These are phyloP conservation scores for Termitomyces eurrhizus DNA, from an alignment of 768 basidiomycete genomes.

Conservation along the genomic window DNA sequence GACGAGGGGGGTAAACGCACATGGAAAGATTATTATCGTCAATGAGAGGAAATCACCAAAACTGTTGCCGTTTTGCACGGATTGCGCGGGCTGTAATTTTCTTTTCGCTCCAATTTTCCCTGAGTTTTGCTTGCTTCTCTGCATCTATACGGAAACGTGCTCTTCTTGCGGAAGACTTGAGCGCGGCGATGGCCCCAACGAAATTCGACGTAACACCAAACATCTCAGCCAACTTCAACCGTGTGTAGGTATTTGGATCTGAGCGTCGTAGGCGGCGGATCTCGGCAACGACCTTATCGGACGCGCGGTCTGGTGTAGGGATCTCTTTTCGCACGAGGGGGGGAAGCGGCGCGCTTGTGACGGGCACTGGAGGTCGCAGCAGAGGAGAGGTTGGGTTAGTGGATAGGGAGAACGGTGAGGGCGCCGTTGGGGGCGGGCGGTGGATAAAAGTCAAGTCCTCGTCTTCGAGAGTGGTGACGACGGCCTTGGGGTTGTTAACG, in stretches of 20 bases:
- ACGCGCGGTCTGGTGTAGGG: slow-evolving; percentile 34
- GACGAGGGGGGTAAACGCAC: slow-evolving; percentile 1
- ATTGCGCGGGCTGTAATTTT: slow-evolving; percentile 61
- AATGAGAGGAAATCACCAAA: slow-evolving; percentile 51
- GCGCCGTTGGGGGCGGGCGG: slow-evolving; percentile 77
- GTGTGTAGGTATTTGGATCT: slow-evolving; percentile 58
- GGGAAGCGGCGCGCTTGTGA: slow-evolving; percentile 33
- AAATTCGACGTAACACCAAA: slow-evolving; percentile 72
- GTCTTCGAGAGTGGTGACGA: slow-evolving; percentile 45
- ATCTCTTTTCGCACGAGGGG: slow-evolving; percentile 39
- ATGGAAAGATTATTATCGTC: slow-evolving; percentile 7
- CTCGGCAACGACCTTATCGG: slow-evolving; percentile 49
- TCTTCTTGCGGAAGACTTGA: slow-evolving; percentile 48
- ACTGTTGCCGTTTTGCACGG: slow-evolving; percentile 58
- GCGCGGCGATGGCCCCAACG: slow-evolving; percentile 59
- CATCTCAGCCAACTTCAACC: slow-evolving; percentile 65
- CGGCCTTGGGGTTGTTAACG: slow-evolving; percentile 45
- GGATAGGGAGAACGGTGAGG: slow-evolving; percentile 68
- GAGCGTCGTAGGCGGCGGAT: slow-evolving; percentile 54
- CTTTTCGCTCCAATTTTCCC: slow-evolving; percentile 69
- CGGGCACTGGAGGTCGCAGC: slow-evolving; percentile 37
- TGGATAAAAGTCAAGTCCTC: slow-evolving; percentile 75
- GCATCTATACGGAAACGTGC: slow-evolving; percentile 30
- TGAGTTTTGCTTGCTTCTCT: slow-evolving; percentile 41
- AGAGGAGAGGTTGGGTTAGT: slow-evolving; percentile 71